These are phyloP conservation scores for Rosa hybrid DNA, from an alignment of 331 rosid genomes.

Conservation along the genomic window DNA sequence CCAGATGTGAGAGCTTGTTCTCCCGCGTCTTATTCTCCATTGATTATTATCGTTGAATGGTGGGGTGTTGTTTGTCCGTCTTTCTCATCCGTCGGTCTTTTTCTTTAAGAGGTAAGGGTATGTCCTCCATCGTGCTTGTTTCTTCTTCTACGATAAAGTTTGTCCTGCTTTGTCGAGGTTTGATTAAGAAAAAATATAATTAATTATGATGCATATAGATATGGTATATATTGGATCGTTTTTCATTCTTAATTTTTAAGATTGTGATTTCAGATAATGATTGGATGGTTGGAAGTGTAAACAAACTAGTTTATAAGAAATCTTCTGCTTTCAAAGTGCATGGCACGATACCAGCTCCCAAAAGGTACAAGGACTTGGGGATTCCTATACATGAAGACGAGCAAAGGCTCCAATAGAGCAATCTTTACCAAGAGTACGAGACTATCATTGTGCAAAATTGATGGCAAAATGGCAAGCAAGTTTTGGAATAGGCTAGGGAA, in stretches of 20 bases:
- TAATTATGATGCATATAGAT: background rate
- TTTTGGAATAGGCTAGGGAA: constrained; percentile 4
- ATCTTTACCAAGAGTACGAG: background rate
- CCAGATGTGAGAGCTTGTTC: background rate
- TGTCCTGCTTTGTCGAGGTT: background rate
- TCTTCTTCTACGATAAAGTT: background rate
- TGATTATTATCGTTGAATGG: too few relatives aligned
- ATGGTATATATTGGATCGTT: too few relatives aligned
- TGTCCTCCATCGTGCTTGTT: background rate
- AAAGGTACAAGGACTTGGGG: too few relatives aligned
- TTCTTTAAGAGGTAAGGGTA: too few relatives aligned
- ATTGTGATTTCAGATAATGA: constrained; percentile 38
- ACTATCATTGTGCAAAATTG: constrained; percentile 16
- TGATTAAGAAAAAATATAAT: background rate
- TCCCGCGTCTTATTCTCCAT: constrained; percentile 23
- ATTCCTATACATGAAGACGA: constrained; percentile 10
- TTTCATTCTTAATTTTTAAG: background rate
- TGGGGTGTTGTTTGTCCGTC: too few relatives aligned
- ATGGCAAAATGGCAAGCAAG: constrained; percentile 1
- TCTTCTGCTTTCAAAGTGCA: constrained; percentile 21
- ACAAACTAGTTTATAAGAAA: constrained; percentile 26
- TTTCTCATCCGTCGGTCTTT: too few relatives aligned
- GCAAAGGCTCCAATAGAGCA: background rate
- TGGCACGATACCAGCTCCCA: background rate
- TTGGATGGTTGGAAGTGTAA: constrained; percentile 45